Evolutionary conservation across 345 rosid species (phyloP), one percentile per base, ranked within the genome.

Genomic region (Aegle marmelos): DNA sequence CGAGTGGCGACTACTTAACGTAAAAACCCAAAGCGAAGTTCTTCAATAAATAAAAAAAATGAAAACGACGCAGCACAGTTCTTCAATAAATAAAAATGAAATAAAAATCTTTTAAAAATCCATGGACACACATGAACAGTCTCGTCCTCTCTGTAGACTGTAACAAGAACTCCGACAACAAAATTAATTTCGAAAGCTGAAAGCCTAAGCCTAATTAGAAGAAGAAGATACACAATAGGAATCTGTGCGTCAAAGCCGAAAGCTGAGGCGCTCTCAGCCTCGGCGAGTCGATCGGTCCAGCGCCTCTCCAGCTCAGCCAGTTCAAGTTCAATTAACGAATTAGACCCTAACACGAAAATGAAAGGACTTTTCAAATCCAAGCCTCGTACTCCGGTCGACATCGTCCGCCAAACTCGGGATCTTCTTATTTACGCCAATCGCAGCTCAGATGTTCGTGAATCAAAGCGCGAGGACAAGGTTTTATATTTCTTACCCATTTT

Each of bases 391-490:
- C 98, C 97, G 0, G 85, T 81, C 61, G 99, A 96, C 70, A 79
- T 90, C 78, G 97, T 96, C 45, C 90, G 94, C 13, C 98, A 95
- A 69, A 88, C 97, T 11, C 97, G 97, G 76, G 97, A 95, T 86
- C 94, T 95, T 71, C 97, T 95, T 56, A 85, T 85, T 69, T 92
- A 75, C 39, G 88, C 79, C 28, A 85, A 86, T 50, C 82, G 83
- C 41, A n/a, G 37, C 45, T 70, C 85, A 63, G 90, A 88, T 59
- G 63, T 78, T 27, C 83, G 87, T 4, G 94, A 91, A 73, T 76
- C 87, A 74, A 91, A 90, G 80, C 92, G 92, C 54, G 91, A 91
- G 28, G 95, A 91, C 75, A 91, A 88, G 95, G 95, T 87, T 36
- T 54, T 14, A 28, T 24, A 41, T 19, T 24, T 7, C 9, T 27